These are phyloP conservation scores for Rhizopogon sp. DNA, from an alignment of 768 basidiomycete species.

Conservation along the genomic window DNA sequence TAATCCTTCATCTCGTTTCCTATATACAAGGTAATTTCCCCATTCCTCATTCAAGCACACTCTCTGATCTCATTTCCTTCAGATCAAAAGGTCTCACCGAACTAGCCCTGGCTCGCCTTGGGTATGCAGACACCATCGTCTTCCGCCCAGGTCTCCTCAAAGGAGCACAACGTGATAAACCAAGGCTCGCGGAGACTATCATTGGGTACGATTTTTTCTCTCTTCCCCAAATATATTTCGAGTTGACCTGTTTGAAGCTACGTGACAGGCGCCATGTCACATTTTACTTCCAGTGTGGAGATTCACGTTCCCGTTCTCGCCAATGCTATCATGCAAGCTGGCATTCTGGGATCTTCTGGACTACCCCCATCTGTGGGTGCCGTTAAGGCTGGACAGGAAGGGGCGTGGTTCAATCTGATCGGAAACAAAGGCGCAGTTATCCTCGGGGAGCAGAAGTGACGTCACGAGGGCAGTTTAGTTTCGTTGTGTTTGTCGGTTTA, in stretches of 20 bases:
- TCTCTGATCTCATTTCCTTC: neutral
- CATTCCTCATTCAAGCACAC: too few species aligned
- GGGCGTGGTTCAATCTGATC: conserved; percentile 47
- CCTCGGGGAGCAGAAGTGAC: conserved; percentile 22
- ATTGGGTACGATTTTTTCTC: conserved; percentile 31
- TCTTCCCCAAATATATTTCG: neutral
- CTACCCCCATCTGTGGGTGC: conserved; percentile 43
- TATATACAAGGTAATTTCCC: conserved; percentile 42
- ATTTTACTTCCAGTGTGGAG: conserved; percentile 31
- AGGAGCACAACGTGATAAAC: conserved; percentile 40
- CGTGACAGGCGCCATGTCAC: conserved; percentile 32
- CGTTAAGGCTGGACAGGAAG: conserved; percentile 32
- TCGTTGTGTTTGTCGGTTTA: too few species aligned
- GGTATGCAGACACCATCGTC: conserved; percentile 66
- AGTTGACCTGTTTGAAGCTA: conserved; percentile 22
- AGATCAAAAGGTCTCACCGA: conserved; percentile 80
- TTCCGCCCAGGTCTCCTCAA: conserved; percentile 59
- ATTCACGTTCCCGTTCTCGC: conserved; percentile 55
- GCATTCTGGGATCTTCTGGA: conserved; percentile 44
- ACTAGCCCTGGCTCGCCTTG: conserved; percentile 55
- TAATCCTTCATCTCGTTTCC: conserved; percentile 40
- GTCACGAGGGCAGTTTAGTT: neutral
- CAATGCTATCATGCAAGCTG: conserved; percentile 49
- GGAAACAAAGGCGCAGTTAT: conserved; percentile 45
- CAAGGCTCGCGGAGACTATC: conserved; percentile 36